phyloP scores from a whole-genome alignment of 352 stramenopile species.

The Phytophthora capsici region DNA sequence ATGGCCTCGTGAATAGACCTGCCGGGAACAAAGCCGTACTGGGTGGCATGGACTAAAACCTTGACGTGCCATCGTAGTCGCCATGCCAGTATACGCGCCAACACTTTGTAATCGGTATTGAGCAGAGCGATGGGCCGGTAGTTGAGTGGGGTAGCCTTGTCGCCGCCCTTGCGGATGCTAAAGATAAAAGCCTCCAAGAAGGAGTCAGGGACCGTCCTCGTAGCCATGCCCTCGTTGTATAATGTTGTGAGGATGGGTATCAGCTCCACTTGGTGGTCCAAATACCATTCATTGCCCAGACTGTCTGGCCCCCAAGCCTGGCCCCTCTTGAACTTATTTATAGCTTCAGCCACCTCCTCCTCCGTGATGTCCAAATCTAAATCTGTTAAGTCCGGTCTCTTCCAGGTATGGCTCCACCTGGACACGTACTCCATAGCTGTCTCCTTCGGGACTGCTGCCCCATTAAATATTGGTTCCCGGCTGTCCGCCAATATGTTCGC shows the following conservation, averaged over 20 bases:
- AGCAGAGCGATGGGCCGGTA: constrained; percentile 16
- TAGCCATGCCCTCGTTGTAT: neutral
- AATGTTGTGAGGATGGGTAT: neutral
- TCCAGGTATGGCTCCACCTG: neutral
- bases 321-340: neutral
- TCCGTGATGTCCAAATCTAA: neutral
- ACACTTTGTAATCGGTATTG: constrained; percentile 15
- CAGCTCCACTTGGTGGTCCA: neutral
- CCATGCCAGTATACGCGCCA: constrained; percentile 8
- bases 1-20: constrained; percentile 9
- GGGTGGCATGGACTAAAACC: neutral
- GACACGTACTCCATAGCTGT: neutral
- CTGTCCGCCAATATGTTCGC: constrained; percentile 5
- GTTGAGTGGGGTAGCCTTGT: neutral
- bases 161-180: neutral
- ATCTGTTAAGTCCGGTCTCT: neutral
- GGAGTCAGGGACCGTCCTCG: too few relatives aligned
- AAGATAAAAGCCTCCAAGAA: constrained; percentile 15
- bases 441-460: neutral
- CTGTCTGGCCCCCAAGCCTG: constrained; percentile 11
- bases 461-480: constrained; percentile 2
- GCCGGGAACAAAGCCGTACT: constrained; percentile 5
- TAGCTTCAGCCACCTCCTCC: neutral
- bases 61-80: neutral
- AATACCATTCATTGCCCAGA: constrained; percentile 5